Evolutionary conservation across 2,329 filamentous ascomycete genomes (phyloP).

Genomic region (Pyrenophora graminea): DNA sequence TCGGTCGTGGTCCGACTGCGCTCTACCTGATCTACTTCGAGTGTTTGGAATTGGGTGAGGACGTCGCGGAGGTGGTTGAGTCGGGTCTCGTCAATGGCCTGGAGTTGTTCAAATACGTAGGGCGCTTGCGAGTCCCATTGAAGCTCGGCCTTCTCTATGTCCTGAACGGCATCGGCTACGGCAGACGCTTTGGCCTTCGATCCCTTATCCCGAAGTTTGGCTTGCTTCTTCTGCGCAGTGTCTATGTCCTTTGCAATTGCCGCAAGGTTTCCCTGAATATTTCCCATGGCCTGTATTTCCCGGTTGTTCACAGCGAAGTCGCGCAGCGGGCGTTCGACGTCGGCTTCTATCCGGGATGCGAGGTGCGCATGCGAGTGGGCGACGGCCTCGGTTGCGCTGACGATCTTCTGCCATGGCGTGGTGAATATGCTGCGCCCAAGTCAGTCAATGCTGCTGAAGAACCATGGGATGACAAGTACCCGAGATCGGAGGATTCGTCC

Average conservation of each 20-base stretch:
- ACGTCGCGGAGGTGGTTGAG: slow-evolving; percentile 88
- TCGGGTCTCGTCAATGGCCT: slow-evolving; percentile 85
- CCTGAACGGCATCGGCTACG: slow-evolving; percentile 72
- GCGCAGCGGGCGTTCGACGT: slow-evolving; percentile 83
- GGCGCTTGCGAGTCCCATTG: slow-evolving; percentile 96
- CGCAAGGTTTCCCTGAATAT: slow-evolving; percentile 79
- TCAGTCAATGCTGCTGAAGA: slow-evolving; percentile 27
- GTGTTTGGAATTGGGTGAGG: slow-evolving; percentile 89
- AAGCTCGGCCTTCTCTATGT: slow-evolving; percentile 75
- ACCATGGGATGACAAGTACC: slow-evolving; percentile 62
- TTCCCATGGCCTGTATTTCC: slow-evolving; percentile 80
- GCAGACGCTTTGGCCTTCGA: slow-evolving; percentile 76
- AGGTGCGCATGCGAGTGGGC: slow-evolving; percentile 83
- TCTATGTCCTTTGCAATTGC: slow-evolving; percentile 84
- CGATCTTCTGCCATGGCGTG: slow-evolving; percentile 84
- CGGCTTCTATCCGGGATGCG: slow-evolving; percentile 79
- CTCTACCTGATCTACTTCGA: slow-evolving; percentile 86
- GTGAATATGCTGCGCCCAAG: slow-evolving; percentile 74
- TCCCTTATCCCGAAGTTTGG: slow-evolving; percentile 80
- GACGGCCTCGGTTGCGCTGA: slow-evolving; percentile 76
- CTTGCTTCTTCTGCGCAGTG: slow-evolving; percentile 79
- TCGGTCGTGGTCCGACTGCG: slow-evolving; percentile 74
- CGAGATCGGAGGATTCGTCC: slow-evolving; percentile 78
- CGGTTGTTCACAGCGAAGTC: slow-evolving; percentile 71
- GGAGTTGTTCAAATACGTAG: slow-evolving; percentile 90